Conservation (phyloP, 192 early-diverging fungal species). For the Coemansia sp. region DNA sequence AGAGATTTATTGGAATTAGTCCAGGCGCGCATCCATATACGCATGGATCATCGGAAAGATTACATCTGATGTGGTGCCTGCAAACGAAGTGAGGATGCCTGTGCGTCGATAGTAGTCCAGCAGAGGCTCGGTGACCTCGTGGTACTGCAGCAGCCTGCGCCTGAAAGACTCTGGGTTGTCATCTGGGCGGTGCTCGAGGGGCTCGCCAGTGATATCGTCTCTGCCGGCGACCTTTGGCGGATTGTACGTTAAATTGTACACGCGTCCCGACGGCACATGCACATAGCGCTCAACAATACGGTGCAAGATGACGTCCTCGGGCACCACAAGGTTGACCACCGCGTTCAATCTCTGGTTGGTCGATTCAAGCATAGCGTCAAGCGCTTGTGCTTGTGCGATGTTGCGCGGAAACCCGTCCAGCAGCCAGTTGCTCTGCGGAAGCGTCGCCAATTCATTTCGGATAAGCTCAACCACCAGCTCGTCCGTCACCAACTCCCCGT, state of each 20-base stretch:
- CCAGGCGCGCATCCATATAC: slow-evolving; percentile 41
- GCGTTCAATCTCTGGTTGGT: slow-evolving; percentile 68
- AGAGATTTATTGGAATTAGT: slow-evolving; percentile 7
- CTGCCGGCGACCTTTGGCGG: slow-evolving; percentile 75
- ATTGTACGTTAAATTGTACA: slow-evolving; percentile 93
- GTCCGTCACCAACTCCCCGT: slow-evolving; percentile 45
- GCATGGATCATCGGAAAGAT: slow-evolving; percentile 83
- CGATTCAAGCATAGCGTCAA: slow-evolving; percentile 57
- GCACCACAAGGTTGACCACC: slow-evolving; percentile 89
- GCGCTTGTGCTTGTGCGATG: slow-evolving; percentile 70
- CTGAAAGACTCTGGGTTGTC: slow-evolving; percentile 85
- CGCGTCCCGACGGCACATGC: slow-evolving; percentile 85
- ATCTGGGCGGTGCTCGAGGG: slow-evolving; percentile 79
- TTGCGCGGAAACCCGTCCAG: slow-evolving; percentile 93
- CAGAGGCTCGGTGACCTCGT: slow-evolving; percentile 75
- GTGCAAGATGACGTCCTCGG: slow-evolving; percentile 83
- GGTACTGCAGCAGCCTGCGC: slow-evolving; percentile 74
- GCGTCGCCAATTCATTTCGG: slow-evolving; percentile 29
- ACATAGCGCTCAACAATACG: slow-evolving; percentile 95
- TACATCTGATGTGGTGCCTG: slow-evolving; percentile 82
- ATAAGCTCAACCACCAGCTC: slow-evolving; percentile 45
- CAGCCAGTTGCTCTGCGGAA: slow-evolving; percentile 63
- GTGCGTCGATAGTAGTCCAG: slow-evolving; percentile 74
- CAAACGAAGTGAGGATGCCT: slow-evolving; percentile 66
- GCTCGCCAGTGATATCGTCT: slow-evolving; percentile 96